Base-by-base conservation (phyloP, 2,329 filamentous ascomycete species). In the Apiospora arundinis region DNA sequence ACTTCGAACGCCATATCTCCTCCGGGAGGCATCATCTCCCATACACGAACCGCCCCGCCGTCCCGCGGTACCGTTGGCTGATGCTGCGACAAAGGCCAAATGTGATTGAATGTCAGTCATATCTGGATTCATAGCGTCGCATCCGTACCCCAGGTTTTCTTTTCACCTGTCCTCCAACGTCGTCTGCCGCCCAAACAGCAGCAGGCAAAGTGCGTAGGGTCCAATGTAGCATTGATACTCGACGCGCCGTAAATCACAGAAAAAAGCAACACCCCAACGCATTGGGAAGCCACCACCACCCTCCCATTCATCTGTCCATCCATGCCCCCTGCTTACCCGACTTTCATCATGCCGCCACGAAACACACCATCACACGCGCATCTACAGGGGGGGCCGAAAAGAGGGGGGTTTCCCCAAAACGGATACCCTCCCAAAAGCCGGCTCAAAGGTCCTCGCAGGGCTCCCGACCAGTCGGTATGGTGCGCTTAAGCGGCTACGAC, bases 401-500 rank as follows among this genome's bases (percentile, higher is more conserved):
- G 32, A 23, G 12, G 56, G 56, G 56, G 56, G 12, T 12, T 40
- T 40, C 32, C 56, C 56, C 28, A 60, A 60, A 37, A 21, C 28
- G 52, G 52, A 37, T 16, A 37, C 25, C n/a, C 66, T 48, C 66
- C 37, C 23, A 32, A 32, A 9, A 12, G 4, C 11, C 25, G 40
- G 56, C 56, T 40, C n/a, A 63, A 63, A 63, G 56, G n/a, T 21
- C 56, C 56, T 63, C 56, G 56, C 56, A 63, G 52, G 52, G 32
- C 56, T 32, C 56, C 56, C 56, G 32, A 40, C 56, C 56, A 63
- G 56, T 63, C 56, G 56, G 56, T 63, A 63, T 63, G 56, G 28
- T 21, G 66, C 66, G 66, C 66, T 68, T 68, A 68, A 68, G 66
- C 66, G 66, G 66, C 66, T 68, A 44, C 66, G 23, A 68, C 66